Base-by-base conservation (phyloP, 1,284 basidiomycete genomes). In the Xerocomus minutiporus region DNA sequence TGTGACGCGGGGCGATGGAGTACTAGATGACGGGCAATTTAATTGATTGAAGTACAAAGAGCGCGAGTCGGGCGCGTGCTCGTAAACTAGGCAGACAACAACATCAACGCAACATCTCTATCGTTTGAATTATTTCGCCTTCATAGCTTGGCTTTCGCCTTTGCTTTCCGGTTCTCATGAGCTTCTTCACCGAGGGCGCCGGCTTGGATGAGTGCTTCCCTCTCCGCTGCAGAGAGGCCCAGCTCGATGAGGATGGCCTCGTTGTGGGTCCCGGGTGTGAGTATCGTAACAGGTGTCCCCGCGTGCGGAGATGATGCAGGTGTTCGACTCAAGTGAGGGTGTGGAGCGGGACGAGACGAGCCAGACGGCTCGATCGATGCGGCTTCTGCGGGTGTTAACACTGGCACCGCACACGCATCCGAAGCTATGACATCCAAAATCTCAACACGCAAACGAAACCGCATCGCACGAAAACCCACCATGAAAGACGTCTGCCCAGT, bases 371-470 rank as follows among this genome's bases (percentile, higher is more conserved):
- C 69, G 28, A 78, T 65, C 28, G 62, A 66, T 6, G 72, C 76
- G 4, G 84, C 85, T 73, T 89, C 86, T 25, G 69, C 58, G 0
- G 83, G 78, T 2, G 78, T 76, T n/a, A 92, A 74, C 15, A 93
- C 86, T 0, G 91, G 88, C 6, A 88, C 75, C 5, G 78, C 78
- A 65, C 91, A 93, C 8, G 88, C 84, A 57, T 93, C 91, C 8
- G 82, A 86, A 29, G 79, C 87, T 82, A 60, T 4, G 31, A 20
- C 20, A 31, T 4, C 2, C 32, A 8, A n/a, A 8, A 36, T 15
- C 4, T 48, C n/a, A 47, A n/a, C 25, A 47, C 34, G 46, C 12
- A 11, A 29, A 1, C n/a, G 44, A 38, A 23, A 36, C n/a, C 31
- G 25, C 36, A n/a, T n/a, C 7, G 8, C 3, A n/a, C 15, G 17